Conservation (phyloP, 768 basidiomycete species). For the Jaapia argillacea region DNA sequence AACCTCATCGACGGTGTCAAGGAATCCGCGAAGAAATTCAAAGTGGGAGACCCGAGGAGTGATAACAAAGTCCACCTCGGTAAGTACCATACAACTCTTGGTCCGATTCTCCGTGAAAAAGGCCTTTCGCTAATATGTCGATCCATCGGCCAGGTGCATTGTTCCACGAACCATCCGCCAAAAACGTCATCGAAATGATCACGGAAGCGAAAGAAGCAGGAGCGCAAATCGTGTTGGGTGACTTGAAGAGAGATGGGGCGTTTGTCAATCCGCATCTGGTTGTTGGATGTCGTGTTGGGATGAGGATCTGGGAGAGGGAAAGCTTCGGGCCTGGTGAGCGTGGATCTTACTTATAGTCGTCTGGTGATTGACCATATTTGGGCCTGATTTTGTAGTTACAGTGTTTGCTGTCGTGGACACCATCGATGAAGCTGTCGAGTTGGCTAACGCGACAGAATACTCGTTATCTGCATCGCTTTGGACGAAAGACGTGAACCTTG, state of each 20-base stretch:
- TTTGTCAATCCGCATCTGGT: slow-evolving; percentile 46
- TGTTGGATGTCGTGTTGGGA: slow-evolving; percentile 35
- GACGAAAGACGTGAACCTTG: slow-evolving; percentile 34
- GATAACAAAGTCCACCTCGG: slow-evolving; percentile 20
- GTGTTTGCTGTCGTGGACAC: slow-evolving; percentile 35
- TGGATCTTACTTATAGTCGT: background rate
- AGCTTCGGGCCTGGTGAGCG: slow-evolving; percentile 49
- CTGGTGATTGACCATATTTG: background rate
- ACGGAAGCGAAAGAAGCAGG: slow-evolving; percentile 33
- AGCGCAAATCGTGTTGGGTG: slow-evolving; percentile 35
- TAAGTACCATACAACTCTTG: too few relatives aligned
- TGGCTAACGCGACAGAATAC: slow-evolving; percentile 45
- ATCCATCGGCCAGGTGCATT: slow-evolving; percentile 33
- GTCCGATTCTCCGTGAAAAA: too few relatives aligned
- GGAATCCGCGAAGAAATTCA: slow-evolving; percentile 21
- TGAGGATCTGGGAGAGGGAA: slow-evolving; percentile 46
- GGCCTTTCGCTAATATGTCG: too few relatives aligned
- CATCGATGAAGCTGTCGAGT: slow-evolving; percentile 41
- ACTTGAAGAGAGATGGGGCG: slow-evolving; percentile 26
- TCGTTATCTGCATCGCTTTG: slow-evolving; percentile 43
- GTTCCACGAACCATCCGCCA: slow-evolving; percentile 35
- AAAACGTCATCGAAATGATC: slow-evolving; percentile 33
- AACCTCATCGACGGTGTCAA: slow-evolving; percentile 25
- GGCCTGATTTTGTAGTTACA: slow-evolving; percentile 22
- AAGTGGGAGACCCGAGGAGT: slow-evolving; percentile 26